phyloP scores from a whole-genome alignment of 331 rosid genomes.

The Malus hybrid region DNA sequence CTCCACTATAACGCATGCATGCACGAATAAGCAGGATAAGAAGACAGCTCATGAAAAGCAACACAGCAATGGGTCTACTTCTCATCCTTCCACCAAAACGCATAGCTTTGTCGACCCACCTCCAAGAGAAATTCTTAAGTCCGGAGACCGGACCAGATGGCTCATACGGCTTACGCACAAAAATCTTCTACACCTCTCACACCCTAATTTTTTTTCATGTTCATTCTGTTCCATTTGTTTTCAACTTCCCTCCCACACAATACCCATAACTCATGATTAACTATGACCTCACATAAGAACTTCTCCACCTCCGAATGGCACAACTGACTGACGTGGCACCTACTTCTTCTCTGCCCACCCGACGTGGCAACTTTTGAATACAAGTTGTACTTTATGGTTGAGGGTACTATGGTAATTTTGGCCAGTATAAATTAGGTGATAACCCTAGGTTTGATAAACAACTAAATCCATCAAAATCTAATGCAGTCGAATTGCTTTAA shows the following conservation, averaged over 20 bases:
- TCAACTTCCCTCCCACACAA: accelerated
- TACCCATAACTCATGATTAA: too few relatives aligned
- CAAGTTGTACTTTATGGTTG: neutral
- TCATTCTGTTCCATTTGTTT: accelerated
- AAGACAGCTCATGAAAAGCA: neutral
- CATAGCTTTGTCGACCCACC: neutral
- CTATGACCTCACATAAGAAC: too few relatives aligned
- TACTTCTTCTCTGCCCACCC: neutral
- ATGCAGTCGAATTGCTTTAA: neutral
- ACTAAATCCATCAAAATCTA: neutral
- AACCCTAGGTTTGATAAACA: neutral
- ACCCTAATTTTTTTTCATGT: too few relatives aligned
- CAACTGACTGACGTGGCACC: neutral
- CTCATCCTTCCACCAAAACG: conserved; percentile 5
- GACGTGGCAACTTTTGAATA: neutral
- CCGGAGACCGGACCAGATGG: too few relatives aligned
- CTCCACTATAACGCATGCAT: neutral
- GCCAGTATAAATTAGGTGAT: neutral
- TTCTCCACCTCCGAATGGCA: too few relatives aligned
- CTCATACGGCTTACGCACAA: too few relatives aligned
- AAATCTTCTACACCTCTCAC: too few relatives aligned
- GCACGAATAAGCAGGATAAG: neutral
- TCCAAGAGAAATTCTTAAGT: neutral
- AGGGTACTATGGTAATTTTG: neutral
- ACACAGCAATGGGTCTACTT: too few relatives aligned